Evolutionary conservation across 768 basidiomycete species (phyloP).

Genomic region (Pisolithus albus): DNA sequence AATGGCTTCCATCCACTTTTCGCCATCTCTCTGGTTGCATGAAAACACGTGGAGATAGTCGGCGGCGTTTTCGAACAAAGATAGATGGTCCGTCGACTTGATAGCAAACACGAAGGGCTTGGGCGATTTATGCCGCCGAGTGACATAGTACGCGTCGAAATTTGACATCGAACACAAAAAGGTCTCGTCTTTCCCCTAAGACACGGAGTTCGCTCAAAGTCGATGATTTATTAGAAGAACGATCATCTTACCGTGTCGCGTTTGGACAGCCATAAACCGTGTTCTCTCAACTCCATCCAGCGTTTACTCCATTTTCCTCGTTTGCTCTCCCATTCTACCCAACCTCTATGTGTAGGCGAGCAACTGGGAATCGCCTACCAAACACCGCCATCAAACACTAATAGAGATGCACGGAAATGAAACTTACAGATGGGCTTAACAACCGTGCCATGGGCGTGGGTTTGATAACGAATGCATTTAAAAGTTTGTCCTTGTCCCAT

Average conservation of each 20-base stretch:
- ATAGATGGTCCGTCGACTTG: constrained; percentile 82
- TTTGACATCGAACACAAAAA: constrained; percentile 80
- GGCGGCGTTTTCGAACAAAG: constrained; percentile 78
- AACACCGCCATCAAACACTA: constrained; percentile 38
- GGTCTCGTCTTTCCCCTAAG: constrained; percentile 76
- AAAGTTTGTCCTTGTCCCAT: constrained; percentile 79
- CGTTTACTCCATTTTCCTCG: constrained; percentile 94
- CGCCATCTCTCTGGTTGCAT: constrained; percentile 66
- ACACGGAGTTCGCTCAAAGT: constrained; percentile 4
- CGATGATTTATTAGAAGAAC: not conserved
- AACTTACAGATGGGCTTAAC: constrained; percentile 54
- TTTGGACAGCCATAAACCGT: constrained; percentile 82
- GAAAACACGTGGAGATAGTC: constrained; percentile 89
- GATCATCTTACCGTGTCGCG: constrained; percentile 62
- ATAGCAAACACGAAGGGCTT: constrained; percentile 81
- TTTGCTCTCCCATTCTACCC: constrained; percentile 85
- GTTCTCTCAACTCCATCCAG: constrained; percentile 82
- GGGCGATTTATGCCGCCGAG: constrained; percentile 71
- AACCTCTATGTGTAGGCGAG: constrained; percentile 44
- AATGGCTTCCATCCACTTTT: constrained; percentile 73
- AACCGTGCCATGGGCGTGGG: constrained; percentile 56
- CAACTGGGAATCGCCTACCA: constrained; percentile 43
- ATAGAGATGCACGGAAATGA: constrained; percentile 6
- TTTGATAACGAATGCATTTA: constrained; percentile 78
- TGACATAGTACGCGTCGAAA: constrained; percentile 83